Conservation (phyloP, 164 flowering plant genomes). For the Magnolia sinica region DNA sequence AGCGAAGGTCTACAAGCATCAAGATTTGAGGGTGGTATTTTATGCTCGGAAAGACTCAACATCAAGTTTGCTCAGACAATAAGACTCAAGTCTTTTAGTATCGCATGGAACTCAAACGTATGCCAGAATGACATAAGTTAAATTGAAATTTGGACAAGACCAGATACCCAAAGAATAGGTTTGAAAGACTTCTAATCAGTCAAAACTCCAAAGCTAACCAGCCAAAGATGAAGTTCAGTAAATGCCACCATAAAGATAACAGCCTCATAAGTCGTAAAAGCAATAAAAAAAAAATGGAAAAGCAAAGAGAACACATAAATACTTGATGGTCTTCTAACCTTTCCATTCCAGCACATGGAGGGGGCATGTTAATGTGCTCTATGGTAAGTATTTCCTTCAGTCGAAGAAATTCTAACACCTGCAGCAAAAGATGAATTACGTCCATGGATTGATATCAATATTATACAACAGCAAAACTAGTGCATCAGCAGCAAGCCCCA, state of each 20-base stretch:
- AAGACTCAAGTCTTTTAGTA: no score
- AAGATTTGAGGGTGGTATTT: no score
- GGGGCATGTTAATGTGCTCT: constrained; percentile 68
- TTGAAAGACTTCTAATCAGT: no score
- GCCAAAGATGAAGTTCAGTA: background rate
- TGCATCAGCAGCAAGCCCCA: background rate
- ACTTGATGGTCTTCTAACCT: constrained; percentile 46
- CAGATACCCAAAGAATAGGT: no score
- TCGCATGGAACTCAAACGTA: no score
- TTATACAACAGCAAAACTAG: background rate
- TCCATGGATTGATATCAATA: background rate
- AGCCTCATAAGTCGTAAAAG: background rate
- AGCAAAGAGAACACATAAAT: background rate
- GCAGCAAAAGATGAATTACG: background rate
- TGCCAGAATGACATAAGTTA: no score
- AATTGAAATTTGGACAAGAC: no score
- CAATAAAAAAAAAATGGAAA: background rate
- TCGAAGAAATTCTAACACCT: constrained; percentile 68
- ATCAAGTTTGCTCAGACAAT: no score
- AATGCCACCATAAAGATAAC: background rate
- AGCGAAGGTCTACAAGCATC: no score
- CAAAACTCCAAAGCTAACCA: no score
- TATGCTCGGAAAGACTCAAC: no score
- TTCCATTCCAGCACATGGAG: constrained; percentile 86
- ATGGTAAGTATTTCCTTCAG: constrained; percentile 55